Base-by-base conservation (phyloP, 352 stramenopile species). In the Elongisporangium anandrum region DNA sequence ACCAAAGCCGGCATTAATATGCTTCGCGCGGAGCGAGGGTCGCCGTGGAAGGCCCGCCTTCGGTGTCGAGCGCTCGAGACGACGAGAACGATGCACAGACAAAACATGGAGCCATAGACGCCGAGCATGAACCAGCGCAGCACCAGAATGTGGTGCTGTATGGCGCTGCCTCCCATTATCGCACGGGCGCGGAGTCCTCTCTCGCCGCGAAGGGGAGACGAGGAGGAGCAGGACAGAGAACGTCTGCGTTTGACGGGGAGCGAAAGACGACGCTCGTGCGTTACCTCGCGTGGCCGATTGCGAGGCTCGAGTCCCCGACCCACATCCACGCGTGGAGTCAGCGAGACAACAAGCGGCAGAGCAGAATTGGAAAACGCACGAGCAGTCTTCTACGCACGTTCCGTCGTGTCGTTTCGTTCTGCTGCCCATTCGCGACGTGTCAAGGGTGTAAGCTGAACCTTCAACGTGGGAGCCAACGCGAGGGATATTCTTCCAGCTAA, bases 1-100 rank as follows among this genome's bases (percentile, higher is more conserved):
- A 65, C 57, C 13, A 68, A 68, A 4, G 62, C 22, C 10, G 62
- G 62, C 8, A 68, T 41, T 5, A 68, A 45, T 17, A 59, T 29
- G 29, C 59, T 59, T 5, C 58, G 54, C 15, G 60, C 60, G 4
- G 60, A 54, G 9, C 38, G 20, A 53, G 20, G 49, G 17, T 45
- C 34, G 16, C 34, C 34, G 34, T 45, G 7, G 49, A 23, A 53
- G 4, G 49, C 20, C 21, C 23, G 13, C 24, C 10, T 21, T 19
- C 54, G 19, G 48, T 54, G n/a, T 29, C 17, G 48, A 58, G 56
- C 20, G 21, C 51, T 57, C 52, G 68, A 71, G 21, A 49, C 8
- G 22, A 65, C 53, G 7, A 71, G 47, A 5, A n/a, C 22, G 1
- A 61, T 21, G 34, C 50, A 65, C 17, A 69, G 34, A 5, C 49